Evolutionary conservation across 2,329 filamentous ascomycete genomes (phyloP).

Genomic region (Calycina herbarum): DNA sequence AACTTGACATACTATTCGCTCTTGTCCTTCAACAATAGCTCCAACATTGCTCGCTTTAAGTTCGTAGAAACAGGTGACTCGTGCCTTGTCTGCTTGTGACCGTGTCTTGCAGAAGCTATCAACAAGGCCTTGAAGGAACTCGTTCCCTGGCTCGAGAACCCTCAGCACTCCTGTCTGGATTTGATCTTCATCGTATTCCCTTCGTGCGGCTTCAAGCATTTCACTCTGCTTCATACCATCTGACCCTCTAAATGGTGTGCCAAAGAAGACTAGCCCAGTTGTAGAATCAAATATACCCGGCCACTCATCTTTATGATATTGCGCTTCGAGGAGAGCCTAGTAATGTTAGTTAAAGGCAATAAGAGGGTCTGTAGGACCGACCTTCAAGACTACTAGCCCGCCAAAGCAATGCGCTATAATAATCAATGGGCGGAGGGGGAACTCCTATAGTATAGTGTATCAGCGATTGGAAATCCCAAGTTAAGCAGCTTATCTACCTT

Average conservation of each 20-base stretch:
- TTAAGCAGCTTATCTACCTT: not conserved
- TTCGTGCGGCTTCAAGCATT: slow-evolving; percentile 1
- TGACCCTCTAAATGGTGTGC: slow-evolving; percentile 2
- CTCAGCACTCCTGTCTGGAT: not conserved
- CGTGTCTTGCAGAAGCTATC: slow-evolving; percentile 2
- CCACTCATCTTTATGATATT: not conserved
- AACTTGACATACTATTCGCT: not conserved
- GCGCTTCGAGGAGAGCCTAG: not conserved
- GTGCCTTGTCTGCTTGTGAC: slow-evolving; percentile 4
- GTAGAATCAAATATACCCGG: not conserved
- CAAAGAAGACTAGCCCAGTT: not conserved
- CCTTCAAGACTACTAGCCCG: slow-evolving; percentile 3
- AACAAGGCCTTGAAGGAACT: slow-evolving; percentile 6
- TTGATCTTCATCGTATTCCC: slow-evolving; percentile 4
- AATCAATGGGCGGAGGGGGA: slow-evolving; percentile 7
- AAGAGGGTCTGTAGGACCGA: not conserved
- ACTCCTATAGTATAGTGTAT: not conserved
- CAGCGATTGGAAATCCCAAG: not conserved
- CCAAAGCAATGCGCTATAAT: slow-evolving; percentile 2
- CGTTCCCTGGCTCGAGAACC: not conserved
- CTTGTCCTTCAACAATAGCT: not conserved
- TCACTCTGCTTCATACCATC: slow-evolving; percentile 5
- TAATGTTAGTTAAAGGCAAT: not conserved
- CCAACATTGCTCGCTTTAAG: not conserved
- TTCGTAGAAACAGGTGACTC: slow-evolving; percentile 1